A percentile compares a stretch with the other conserved stretches of the same genome.
These are phyloP conservation scores for Clarireedia paspali DNA, from an alignment of 2,329 filamentous ascomycete species.

Conservation along the genomic window DNA sequence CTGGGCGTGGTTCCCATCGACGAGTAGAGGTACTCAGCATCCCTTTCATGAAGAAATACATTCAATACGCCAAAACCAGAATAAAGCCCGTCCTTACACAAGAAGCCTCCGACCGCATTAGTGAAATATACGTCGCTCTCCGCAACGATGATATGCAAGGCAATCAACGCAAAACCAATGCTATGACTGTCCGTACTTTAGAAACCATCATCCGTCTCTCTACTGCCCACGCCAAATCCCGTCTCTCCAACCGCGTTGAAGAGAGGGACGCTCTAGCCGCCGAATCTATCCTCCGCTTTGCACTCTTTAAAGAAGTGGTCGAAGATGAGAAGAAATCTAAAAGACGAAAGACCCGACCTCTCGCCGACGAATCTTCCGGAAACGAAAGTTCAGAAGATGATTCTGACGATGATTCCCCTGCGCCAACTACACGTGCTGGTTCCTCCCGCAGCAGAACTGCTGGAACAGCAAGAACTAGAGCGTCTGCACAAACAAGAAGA, in stretches of 20 bases:
- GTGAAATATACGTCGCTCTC: conserved; percentile 82
- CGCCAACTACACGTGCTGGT: conserved; percentile 17
- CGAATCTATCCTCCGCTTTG: conserved; percentile 85
- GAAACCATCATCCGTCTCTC: conserved; percentile 98
- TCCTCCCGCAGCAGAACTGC: conserved; percentile 29
- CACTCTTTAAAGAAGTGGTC: conserved; percentile 93
- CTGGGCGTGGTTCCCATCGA: conserved; percentile 65
- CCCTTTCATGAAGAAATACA: conserved; percentile 98
- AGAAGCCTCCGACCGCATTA: conserved; percentile 85
- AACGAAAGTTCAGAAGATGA: conserved; percentile 49
- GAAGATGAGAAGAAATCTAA: conserved; percentile 74
- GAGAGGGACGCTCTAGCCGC: conserved; percentile 82
- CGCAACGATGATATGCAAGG: conserved; percentile 94
- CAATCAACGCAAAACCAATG: conserved; percentile 86
- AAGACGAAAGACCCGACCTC: conserved; percentile 61
- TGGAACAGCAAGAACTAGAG: conserved; percentile 29
- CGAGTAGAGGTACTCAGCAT: conserved; percentile 88
- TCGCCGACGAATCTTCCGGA: conserved; percentile 49
- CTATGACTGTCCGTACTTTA: conserved; percentile 92
- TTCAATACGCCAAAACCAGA: conserved; percentile 92
- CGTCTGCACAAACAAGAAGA: conserved; percentile 17
- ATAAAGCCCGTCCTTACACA: conserved; percentile 87
- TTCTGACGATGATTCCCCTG: conserved; percentile 25
- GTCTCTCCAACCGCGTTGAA: conserved; percentile 81
- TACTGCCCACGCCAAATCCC: conserved; percentile 89